Percentiles rank a stretch among this genome's conserved stretches.
Evolutionary conservation across 2,329 filamentous ascomycete species (phyloP).

Genomic region (Colletotrichum zoysiae): DNA sequence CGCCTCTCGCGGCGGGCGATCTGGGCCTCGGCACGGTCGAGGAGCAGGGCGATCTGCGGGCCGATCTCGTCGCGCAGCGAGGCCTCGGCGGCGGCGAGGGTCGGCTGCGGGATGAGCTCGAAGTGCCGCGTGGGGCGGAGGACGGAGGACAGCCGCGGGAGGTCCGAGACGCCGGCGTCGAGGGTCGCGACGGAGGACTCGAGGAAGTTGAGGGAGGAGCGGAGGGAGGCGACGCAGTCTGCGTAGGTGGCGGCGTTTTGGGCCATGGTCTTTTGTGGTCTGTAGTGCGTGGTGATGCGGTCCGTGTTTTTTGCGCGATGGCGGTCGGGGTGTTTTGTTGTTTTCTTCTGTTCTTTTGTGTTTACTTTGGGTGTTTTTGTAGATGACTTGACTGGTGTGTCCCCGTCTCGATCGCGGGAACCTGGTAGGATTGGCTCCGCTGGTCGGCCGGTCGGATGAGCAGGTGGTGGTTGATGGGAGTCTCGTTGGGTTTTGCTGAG

Average conservation of each 20-base stretch:
- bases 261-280: neutral
- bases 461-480: neutral
- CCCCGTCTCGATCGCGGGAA: neutral
- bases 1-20: constrained; percentile 85
- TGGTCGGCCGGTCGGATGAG: neutral
- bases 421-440: too few species aligned
- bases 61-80: constrained; percentile 89
- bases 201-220: constrained; percentile 71
- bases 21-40: constrained; percentile 85
- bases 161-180: constrained; percentile 68
- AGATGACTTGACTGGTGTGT: neutral
- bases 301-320: neutral
- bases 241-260: constrained; percentile 56
- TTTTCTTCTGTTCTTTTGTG: constrained; percentile 4
- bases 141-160: constrained; percentile 66
- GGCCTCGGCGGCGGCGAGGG: constrained; percentile 84
- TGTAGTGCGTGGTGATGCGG: neutral
- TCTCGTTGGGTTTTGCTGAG: neutral
- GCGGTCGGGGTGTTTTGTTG: neutral
- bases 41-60: constrained; percentile 84
- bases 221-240: constrained; percentile 71
- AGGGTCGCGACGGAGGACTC: constrained; percentile 71
- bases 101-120: constrained; percentile 89
- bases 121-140: constrained; percentile 77
- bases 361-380: neutral